Base-by-base conservation (phyloP, 352 stramenopile genomes). In the Phytophthora hybrid region DNA sequence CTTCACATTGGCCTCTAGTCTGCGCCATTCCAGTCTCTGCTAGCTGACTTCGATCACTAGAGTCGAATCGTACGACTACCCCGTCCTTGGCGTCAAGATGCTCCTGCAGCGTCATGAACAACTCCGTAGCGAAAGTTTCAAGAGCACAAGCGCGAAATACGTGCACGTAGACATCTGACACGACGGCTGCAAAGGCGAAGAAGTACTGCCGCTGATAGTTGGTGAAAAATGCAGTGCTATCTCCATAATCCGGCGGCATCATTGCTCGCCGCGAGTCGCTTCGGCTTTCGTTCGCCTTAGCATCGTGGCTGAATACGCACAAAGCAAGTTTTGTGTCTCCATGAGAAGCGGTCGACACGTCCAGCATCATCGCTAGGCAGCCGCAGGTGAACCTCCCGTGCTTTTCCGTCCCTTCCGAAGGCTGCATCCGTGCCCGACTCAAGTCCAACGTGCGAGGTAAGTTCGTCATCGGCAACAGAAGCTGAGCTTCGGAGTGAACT, bases 381-480 rank as follows among this genome's bases (percentile, higher is more conserved):
- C 77, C 63, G 19, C 76, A 87, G 0, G 85, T 84, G 54, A 86
- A 93, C 0, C 53, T 62, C 0, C 87, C 87, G 8, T 84, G 83
- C 51, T 88, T 89, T 66, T 96, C 89, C 0, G 78, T 59, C 0
- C 87, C 89, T 18, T 81, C 66, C 0, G 66, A 57, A 2, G 89
- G 83, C 26, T 84, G 66, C 34, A 81, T 71, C 5, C 39, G 67
- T 10, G 73, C 82, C 10, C 89, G 74, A 54, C 83, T 87, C 14
- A 73, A 37, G 37, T 95, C 89, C 10, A 95, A 58, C 5, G 89
- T 89, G 16, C 82, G 78, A 13, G 89, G 87, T 29, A 93, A 52
- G 55, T 95, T 94, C 0, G 83, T 90, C 89, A 95, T 95, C 0
- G 87, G 89, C 9, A 94, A 64, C 29, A 60, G 10, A 18, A 88